Evolutionary conservation across 768 basidiomycete species (phyloP), one percentile per base, ranked within the genome.

Genomic region (Chlorophyllum brunneum): DNA sequence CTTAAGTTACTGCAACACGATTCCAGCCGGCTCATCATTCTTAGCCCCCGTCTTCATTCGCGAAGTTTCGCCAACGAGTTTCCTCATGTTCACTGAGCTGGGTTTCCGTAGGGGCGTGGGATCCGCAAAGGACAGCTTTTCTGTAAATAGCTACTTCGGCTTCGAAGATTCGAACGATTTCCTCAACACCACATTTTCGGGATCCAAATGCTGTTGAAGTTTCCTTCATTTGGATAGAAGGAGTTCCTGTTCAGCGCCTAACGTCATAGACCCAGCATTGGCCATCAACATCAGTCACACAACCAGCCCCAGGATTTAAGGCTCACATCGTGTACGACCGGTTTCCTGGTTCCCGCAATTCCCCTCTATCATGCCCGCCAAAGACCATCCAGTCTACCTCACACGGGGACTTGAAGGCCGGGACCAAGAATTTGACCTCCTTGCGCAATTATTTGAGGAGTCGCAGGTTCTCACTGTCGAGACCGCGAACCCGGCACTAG

Each of bases 381-480:
- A 39, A 4, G 23, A 31, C 7, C 30, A 16, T 10, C 16, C 13
- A 3, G 43, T 70, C 26, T 49, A 54, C 15, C 48, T 73, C 24
- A 65, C 63, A 0, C 39, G 50, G 16, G 70, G 72, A 16, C 63
- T 77, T 13, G 49, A 58, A 0, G 74, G 67, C 5, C 71, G 69
- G 33, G 76, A 77, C 48, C 67, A 69, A 5, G 53, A 70, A 30
- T 52, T 75, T 18, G 74, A 77, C 26, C 13, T 55, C 1, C 61
- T 78, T 22, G 29, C 49, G 18, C 22, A 42, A 1, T 65, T 72
- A 26, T 78, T 70, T 56, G 72, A 72, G 31, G 58, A 74, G 40
- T 65, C 79, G 33, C 77, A 77, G 54, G 59, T 69, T 11, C 61
- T 62, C 36, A 69, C 75, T 1, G 63, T 75, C 4, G 79, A 80